Percentiles rank a stretch among this genome's conserved stretches.
These are phyloP conservation scores for Fagopyrum tataricum DNA, from an alignment of 148 eudicot species.

Conservation along the genomic window DNA sequence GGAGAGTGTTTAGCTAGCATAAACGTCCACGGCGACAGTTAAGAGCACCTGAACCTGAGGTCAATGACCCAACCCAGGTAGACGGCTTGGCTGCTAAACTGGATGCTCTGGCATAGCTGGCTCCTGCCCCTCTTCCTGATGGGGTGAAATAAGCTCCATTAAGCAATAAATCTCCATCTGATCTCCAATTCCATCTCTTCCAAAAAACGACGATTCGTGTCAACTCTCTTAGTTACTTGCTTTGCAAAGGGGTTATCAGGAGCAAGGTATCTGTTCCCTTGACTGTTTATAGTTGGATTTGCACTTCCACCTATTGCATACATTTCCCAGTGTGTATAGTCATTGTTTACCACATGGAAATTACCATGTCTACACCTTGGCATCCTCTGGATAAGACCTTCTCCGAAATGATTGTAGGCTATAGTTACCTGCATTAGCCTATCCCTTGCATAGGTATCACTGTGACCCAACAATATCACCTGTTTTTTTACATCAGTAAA, in stretches of 20 bases:
- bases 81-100: slow-evolving; percentile 89
- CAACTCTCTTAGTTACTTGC: slow-evolving; percentile 72
- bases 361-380: slow-evolving; percentile 95
- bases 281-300: slow-evolving; percentile 89
- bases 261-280: slow-evolving; percentile 88
- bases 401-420: slow-evolving; percentile 92
- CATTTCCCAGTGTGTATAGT: slow-evolving; percentile 96
- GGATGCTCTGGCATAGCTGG: slow-evolving; percentile 84
- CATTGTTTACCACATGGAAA: slow-evolving; percentile 91
- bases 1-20: slow-evolving; percentile 21
- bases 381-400: slow-evolving; percentile 96
- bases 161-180: slow-evolving; percentile 77
- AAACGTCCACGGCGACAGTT: slow-evolving; percentile 40
- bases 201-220: slow-evolving; percentile 24
- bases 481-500: slow-evolving; percentile 56
- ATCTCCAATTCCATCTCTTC: slow-evolving; percentile 93
- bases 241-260: slow-evolving; percentile 60
- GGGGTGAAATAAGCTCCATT: slow-evolving; percentile 77
- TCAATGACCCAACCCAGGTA: slow-evolving; percentile 46
- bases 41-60: slow-evolving; percentile 67
- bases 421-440: slow-evolving; percentile 83
- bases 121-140: slow-evolving; percentile 67
- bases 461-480: slow-evolving; percentile 89
- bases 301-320: slow-evolving; percentile 96
- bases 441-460: slow-evolving; percentile 64